These are phyloP conservation scores for Epicoccum sorghinum DNA, from an alignment of 2,329 filamentous ascomycete genomes.

Conservation along the genomic window DNA sequence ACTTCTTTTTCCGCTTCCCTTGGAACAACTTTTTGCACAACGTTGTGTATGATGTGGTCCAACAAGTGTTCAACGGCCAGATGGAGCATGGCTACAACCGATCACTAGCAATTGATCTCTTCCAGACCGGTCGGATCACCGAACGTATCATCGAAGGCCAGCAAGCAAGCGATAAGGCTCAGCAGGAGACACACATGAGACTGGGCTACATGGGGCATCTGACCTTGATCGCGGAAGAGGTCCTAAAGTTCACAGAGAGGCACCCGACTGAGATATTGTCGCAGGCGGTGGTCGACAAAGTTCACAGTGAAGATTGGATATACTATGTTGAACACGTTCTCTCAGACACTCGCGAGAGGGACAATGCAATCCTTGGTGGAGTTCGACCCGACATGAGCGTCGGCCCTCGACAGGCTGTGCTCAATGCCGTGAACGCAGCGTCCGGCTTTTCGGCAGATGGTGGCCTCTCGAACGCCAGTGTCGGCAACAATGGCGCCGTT, in stretches of 20 bases:
- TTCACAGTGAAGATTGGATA: conserved; percentile 90
- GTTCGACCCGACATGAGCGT: conserved; percentile 90
- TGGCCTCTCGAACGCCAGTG: conserved; percentile 74
- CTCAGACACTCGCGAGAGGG: conserved; percentile 90
- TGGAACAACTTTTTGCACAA: conserved; percentile 99
- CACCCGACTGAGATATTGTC: conserved; percentile 88
- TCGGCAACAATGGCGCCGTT: conserved; percentile 67
- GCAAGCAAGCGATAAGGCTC: conserved; percentile 81
- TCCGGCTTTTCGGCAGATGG: conserved; percentile 59
- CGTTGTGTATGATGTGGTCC: conserved; percentile 97
- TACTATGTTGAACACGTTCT: conserved; percentile 93
- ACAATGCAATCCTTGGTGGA: conserved; percentile 97
- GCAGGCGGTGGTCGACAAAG: conserved; percentile 81
- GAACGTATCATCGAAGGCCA: conserved; percentile 92
- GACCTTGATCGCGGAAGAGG: conserved; percentile 95
- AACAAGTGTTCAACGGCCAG: conserved; percentile 97
- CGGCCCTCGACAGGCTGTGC: conserved; percentile 73
- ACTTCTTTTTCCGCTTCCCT: conserved; percentile 97
- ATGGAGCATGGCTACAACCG: conserved; percentile 97
- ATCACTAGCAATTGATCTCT: conserved; percentile 86
- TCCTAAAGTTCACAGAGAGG: conserved; percentile 96
- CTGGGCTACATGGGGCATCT: conserved; percentile 99
- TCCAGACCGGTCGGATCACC: conserved; percentile 88
- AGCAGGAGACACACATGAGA: conserved; percentile 82
- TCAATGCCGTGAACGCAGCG: conserved; percentile 63